Evolutionary conservation across 2,329 filamentous ascomycete genomes (phyloP), one percentile per base, ranked within the genome.

Genomic region (Didymellaceae sp.): DNA sequence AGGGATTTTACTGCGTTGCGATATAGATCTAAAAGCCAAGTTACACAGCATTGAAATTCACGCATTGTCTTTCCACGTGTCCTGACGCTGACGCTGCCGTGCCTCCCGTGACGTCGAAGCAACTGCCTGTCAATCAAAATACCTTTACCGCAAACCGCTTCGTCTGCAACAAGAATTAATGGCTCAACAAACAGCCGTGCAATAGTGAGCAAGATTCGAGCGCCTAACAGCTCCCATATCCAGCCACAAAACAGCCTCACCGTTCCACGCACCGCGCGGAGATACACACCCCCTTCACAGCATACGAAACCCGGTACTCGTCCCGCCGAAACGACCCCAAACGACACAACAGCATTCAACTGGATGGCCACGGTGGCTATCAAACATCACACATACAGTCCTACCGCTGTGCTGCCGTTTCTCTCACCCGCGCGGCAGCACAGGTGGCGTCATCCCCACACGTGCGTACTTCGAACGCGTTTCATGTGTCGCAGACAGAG

Each of bases 1-100:
- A 52, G 48, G 48, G 48, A 46, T 52, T 52, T 48, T 46, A 46
- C 25, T 43, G 48, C 48, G 26, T 46, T 52, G 31, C 38, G 10
- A 46, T 43, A 26, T 10, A 52, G 24, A 46, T 46, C 43, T n/a
- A 43, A 46, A 46, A 52, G 48, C 42, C 32, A 38, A 32, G 16
- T 39, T 42, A 30, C 14, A 22, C 26, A 43, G 31, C 35, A 51
- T 11, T 24, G 5, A 45, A 28, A 46, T 42, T 35, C 21, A 42
- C 46, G 37, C 17, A 33, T 42, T 46, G 38, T 46, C n/a, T 41
- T 37, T 30, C 25, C 13, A 33, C 8, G 26, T 38, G 34, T 6
- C 5, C 33, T 38, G 6, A n/a, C n/a, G n/a, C 26, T 9, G 2
- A 21, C 10, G n/a, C 21, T 24, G 21, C 10, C 16, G 22, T 45